Percentiles rank a stretch among this genome's conserved stretches.
Conservation (phyloP, 768 basidiomycete species). For the Mycena belliarum region DNA sequence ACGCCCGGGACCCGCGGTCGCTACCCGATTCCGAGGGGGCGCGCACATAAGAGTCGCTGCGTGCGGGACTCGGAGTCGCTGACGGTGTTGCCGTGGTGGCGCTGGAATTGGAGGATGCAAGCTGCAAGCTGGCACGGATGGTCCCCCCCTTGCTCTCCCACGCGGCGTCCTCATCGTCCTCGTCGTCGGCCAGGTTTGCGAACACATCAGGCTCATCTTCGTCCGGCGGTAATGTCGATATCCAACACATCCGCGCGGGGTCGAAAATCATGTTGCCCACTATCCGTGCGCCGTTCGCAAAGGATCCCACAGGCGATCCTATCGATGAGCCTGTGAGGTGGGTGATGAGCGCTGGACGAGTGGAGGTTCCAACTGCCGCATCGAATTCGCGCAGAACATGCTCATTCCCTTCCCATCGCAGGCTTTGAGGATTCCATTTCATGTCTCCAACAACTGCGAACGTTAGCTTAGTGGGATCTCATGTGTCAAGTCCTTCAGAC, state of each 20-base stretch:
- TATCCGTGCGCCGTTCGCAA: constrained; percentile 78
- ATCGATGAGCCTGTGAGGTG: constrained; percentile 89
- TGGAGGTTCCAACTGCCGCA: constrained; percentile 74
- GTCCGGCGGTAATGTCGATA: constrained; percentile 80
- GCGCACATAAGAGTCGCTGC: constrained; percentile 52
- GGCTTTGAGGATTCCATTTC: constrained; percentile 91
- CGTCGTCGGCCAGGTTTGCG: constrained; percentile 89
- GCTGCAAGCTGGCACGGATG: constrained; percentile 64
- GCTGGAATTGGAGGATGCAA: constrained; percentile 30
- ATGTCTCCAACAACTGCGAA: constrained; percentile 87
- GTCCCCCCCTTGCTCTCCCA: constrained; percentile 80
- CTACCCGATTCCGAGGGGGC: constrained; percentile 77
- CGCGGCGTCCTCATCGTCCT: constrained; percentile 64
- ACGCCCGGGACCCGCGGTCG: constrained; percentile 78
- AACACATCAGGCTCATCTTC: constrained; percentile 97
- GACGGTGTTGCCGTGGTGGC: constrained; percentile 32
- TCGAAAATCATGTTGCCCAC: constrained; percentile 99
- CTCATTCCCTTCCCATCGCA: constrained; percentile 98
- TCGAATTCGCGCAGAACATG: constrained; percentile 90
- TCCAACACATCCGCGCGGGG: constrained; percentile 92
- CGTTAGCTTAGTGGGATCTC: neutral
- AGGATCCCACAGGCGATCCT: constrained; percentile 74
- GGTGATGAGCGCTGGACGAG: constrained; percentile 93
- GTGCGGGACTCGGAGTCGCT: constrained; percentile 60
- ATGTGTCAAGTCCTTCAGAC: constrained; percentile 17